phyloP scores from a whole-genome alignment of 2,329 filamentous ascomycete genomes.

The Neopestalotiopsis sp. region DNA sequence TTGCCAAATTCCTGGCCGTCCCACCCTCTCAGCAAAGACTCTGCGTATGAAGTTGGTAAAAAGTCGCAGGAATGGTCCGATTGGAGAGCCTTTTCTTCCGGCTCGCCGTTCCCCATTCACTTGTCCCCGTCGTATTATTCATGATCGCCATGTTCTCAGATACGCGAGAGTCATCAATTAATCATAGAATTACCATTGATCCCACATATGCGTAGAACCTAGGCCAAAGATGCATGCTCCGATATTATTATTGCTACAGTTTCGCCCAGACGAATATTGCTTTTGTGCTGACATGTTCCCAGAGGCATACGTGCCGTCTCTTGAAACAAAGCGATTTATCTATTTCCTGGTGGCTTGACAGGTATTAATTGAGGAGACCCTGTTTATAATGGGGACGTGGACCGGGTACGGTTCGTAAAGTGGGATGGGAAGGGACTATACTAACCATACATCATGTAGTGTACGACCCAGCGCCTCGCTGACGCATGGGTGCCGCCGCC shows the following conservation, averaged over 20 bases:
- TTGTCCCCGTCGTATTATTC: not conserved
- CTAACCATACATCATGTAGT: not conserved
- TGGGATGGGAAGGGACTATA: slow-evolving; percentile 8
- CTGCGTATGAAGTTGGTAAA: not conserved
- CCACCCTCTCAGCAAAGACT: not conserved
- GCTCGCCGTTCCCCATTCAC: not conserved
- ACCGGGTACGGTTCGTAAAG: not conserved
- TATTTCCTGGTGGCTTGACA: slow-evolving; percentile 13
- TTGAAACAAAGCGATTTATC: slow-evolving; percentile 11
- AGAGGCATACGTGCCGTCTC: not conserved
- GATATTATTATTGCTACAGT: not conserved
- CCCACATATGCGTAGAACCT: not conserved
- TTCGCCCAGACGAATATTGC: not conserved
- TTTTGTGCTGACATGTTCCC: not conserved
- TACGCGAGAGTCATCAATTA: not conserved
- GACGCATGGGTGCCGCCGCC: slow-evolving; percentile 1
- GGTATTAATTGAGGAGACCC: slow-evolving; percentile 12
- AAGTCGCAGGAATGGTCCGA: not conserved
- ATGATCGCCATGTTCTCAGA: not conserved
- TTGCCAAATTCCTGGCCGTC: not conserved
- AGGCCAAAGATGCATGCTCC: not conserved
- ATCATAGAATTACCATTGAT: not conserved
- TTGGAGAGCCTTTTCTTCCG: not conserved
- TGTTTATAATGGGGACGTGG: slow-evolving; percentile 7
- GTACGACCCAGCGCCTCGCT: not conserved